Conservation (phyloP, 805 yeast species). For the Cyberlindnera euphorbiae region DNA sequence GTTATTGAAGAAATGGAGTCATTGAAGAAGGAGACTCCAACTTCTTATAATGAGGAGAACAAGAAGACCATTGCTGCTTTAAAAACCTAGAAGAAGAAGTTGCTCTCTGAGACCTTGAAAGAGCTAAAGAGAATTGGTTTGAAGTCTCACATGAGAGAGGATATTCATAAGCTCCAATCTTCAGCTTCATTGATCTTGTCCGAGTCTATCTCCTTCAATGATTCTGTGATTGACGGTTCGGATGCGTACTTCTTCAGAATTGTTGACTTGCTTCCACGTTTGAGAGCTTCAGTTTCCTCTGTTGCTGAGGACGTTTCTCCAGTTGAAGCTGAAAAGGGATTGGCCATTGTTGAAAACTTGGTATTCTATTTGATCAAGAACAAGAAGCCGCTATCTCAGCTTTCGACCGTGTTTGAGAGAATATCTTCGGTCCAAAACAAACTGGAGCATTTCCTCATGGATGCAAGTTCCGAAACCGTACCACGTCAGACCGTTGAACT, state of each 20-base stretch:
- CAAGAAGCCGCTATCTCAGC: conserved; percentile 41
- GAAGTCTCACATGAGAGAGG: conserved; percentile 58
- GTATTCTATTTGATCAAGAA: conserved; percentile 51
- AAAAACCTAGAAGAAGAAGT: conserved; percentile 74
- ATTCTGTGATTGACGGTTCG: conserved; percentile 39
- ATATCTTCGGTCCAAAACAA: conserved; percentile 19
- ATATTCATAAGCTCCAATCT: conserved; percentile 56
- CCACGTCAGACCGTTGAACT: conserved; percentile 14
- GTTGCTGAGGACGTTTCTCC: conserved; percentile 73
- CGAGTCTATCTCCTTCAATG: conserved; percentile 41
- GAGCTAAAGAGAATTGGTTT: conserved; percentile 77
- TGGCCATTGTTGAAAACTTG: conserved; percentile 72
- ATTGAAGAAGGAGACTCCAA: conserved; percentile 76
- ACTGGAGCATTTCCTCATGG: conserved; percentile 21
- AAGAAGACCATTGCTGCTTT: conserved; percentile 67
- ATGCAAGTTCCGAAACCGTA: conserved; percentile 16
- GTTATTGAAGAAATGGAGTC: conserved; percentile 53
- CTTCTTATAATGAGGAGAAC: conserved; percentile 59
- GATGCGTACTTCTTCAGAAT: conserved; percentile 57
- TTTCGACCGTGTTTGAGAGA: conserved; percentile 20
- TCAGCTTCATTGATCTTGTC: conserved; percentile 62
- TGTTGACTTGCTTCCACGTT: conserved; percentile 74
- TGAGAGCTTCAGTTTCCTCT: conserved; percentile 58
- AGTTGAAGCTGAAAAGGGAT: conserved; percentile 66
- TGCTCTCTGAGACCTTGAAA: conserved; percentile 71